Conservation (phyloP, 1,284 basidiomycete species). For the Trichosporon faecale region DNA sequence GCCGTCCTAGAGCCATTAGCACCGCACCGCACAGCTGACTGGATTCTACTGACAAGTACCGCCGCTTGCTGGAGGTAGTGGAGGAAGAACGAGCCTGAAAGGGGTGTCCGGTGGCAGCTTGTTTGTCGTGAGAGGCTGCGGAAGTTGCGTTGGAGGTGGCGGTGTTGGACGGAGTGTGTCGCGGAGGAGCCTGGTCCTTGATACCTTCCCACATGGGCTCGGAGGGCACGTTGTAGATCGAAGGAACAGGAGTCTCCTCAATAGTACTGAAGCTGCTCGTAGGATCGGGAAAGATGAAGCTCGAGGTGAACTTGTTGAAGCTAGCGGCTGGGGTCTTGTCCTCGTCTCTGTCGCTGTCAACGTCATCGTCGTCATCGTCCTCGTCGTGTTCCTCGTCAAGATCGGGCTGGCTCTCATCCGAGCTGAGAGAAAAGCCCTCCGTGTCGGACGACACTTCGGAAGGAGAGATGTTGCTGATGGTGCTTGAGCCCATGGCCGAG, state of each 20-base stretch:
- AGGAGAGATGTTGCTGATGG: slow-evolving; percentile 17
- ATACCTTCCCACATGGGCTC: not conserved
- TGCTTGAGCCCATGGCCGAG: slow-evolving; percentile 18
- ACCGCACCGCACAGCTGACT: not conserved
- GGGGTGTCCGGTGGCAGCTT: not conserved
- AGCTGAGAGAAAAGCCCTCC: slow-evolving; percentile 13
- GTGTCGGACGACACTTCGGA: slow-evolving; percentile 16
- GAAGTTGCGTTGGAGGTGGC: not conserved
- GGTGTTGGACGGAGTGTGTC: not conserved
- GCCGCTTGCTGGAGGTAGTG: slow-evolving; percentile 1
- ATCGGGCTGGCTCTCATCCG: slow-evolving; percentile 4
- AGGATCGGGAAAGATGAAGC: slow-evolving; percentile 27
- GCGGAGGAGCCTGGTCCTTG: not conserved
- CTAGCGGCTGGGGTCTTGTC: slow-evolving; percentile 5
- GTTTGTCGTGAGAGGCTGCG: not conserved
- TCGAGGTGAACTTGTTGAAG: slow-evolving; percentile 18
- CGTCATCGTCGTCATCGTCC: slow-evolving; percentile 10
- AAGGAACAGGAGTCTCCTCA: slow-evolving; percentile 14
- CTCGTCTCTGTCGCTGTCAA: not conserved
- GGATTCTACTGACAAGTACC: not conserved
- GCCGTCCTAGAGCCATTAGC: slow-evolving; percentile 3
- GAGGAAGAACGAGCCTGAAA: not conserved
- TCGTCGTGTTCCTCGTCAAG: not conserved
- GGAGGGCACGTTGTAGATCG: slow-evolving; percentile 10
- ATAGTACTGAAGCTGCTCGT: slow-evolving; percentile 11